Percentiles rank a stretch among this genome's conserved stretches.
Conservation (phyloP, 202 grass and related monocot genomes). For the Schoenoplectus triqueter region DNA sequence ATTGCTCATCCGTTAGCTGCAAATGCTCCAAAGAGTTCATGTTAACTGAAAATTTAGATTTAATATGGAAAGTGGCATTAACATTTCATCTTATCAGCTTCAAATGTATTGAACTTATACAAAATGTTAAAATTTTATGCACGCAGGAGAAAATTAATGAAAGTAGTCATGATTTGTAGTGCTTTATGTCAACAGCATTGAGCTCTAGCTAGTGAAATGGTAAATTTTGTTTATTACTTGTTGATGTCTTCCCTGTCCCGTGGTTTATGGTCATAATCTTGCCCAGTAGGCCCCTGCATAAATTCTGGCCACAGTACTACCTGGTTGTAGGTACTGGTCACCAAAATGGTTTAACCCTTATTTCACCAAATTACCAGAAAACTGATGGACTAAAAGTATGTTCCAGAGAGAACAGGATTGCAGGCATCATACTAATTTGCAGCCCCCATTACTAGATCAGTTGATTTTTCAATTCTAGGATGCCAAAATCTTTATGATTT, state of each 20-base stretch:
- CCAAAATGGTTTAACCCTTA: neutral
- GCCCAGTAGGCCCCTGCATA: neutral
- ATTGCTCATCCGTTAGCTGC: neutral
- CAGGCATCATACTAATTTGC: too few species aligned
- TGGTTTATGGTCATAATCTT: slow-evolving; percentile 7
- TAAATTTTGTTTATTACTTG: slow-evolving; percentile 22
- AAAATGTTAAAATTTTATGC: slow-evolving; percentile 27
- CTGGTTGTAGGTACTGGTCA: neutral
- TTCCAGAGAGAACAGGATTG: neutral
- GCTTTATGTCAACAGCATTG: slow-evolving; percentile 13
- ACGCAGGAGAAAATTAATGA: slow-evolving; percentile 39
- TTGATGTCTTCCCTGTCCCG: slow-evolving; percentile 1
- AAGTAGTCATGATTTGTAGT: slow-evolving; percentile 29
- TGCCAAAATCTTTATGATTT: neutral
- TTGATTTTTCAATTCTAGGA: neutral
- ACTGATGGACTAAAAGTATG: neutral
- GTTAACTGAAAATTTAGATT: slow-evolving; percentile 2
- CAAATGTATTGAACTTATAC: slow-evolving; percentile 3
- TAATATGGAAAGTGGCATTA: neutral
- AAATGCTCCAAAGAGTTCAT: neutral
- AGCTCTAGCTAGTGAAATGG: slow-evolving; percentile 30
- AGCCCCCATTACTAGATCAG: neutral
- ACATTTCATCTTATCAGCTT: neutral
- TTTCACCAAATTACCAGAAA: slow-evolving; percentile 10
- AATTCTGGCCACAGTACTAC: neutral